Percentiles rank a stretch among this genome's conserved stretches.
Conservation (phyloP, 225 moss, liverwort and hornwort genomes). For the Sphagnum tenellum region DNA sequence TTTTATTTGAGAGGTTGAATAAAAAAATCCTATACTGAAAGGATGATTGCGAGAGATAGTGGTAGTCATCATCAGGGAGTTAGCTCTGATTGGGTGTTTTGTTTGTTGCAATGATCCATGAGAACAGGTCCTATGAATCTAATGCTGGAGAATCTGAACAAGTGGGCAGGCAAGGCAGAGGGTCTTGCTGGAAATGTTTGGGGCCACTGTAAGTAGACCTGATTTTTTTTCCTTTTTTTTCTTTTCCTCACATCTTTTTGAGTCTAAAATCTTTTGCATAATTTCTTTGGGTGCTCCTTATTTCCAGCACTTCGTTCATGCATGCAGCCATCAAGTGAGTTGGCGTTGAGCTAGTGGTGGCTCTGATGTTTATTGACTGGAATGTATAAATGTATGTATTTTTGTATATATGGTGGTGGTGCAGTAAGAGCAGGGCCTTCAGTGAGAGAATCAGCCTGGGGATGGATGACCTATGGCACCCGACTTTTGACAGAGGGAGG, state of each 20-base stretch:
- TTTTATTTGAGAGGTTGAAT: too few species aligned
- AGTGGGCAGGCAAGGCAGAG: conserved; percentile 48
- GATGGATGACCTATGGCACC: background rate
- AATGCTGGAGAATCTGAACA: conserved; percentile 44
- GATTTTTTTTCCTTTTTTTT: too few species aligned
- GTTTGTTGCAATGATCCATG: too few species aligned
- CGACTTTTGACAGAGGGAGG: conserved; percentile 4
- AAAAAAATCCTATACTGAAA: too few species aligned
- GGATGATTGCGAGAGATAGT: conserved; percentile 19
- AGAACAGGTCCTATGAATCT: conserved; percentile 52
- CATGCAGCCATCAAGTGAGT: too few species aligned
- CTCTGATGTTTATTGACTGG: too few species aligned
- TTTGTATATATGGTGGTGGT: background rate
- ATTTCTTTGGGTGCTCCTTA: too few species aligned
- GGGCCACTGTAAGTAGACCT: conserved; percentile 53
- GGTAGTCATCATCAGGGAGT: conserved; percentile 4
- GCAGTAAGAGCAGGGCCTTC: conserved; percentile 51
- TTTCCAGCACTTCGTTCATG: too few species aligned
- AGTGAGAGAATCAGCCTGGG: conserved; percentile 1
- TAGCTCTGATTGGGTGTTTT: too few species aligned
- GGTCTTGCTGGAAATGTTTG: conserved; percentile 50
- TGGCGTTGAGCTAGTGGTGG: too few species aligned
- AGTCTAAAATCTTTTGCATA: too few species aligned
- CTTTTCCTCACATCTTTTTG: background rate
- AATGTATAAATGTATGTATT: too few species aligned